Base-by-base conservation (phyloP, 371 early-diverging fungal genomes). In the Massospora cicadina region DNA sequence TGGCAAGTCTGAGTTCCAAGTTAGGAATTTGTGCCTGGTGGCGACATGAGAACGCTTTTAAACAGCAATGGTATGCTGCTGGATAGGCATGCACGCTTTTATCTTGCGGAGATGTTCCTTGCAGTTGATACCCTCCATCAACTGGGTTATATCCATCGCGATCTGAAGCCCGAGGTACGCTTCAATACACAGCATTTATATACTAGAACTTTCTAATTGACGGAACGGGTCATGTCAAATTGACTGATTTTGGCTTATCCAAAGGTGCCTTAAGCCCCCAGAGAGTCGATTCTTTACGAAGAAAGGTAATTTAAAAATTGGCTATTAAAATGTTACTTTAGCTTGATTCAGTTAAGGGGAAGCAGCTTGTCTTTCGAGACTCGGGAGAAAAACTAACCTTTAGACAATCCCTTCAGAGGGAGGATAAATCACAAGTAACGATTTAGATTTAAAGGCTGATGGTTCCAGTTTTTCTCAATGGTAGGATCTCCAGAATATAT, bases 221-320 rank as follows among this genome's bases (percentile, higher is more conserved):
- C 71, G 71, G 70, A 0, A 75, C 77, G 23, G 89, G 89, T 2
- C 91, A 90, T 72, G 77, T 91, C 66, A 85, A 82, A 58, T 71
- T 93, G 56, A 79, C 83, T 0, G 97, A 96, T 72, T 96, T 96
- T 79, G 95, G 97, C 0, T 78, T 94, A 57, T 84, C 88, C 25
- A 86, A 89, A 53, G 91, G 90, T 17, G 71, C 74, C 24, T 68
- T 88, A 56, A 83, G 84, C 62, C 72, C 78, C 7, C 75, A 76
- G 21, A 64, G 79, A 55, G 75, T 88, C 10, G 80, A 81, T 29
- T 71, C 74, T 0, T 70, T 88, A 70, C 73, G 77, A 56, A 62
- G 68, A 24, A 83, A 79, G 70, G 71, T 81, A 68, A 67, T 29
- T 17, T 60, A 65, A 58, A 67, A 68, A 55, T 33, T 65, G 68